These are phyloP conservation scores for Phytophthora podocarpi DNA, from an alignment of 352 stramenopile species.

Conservation along the genomic window DNA sequence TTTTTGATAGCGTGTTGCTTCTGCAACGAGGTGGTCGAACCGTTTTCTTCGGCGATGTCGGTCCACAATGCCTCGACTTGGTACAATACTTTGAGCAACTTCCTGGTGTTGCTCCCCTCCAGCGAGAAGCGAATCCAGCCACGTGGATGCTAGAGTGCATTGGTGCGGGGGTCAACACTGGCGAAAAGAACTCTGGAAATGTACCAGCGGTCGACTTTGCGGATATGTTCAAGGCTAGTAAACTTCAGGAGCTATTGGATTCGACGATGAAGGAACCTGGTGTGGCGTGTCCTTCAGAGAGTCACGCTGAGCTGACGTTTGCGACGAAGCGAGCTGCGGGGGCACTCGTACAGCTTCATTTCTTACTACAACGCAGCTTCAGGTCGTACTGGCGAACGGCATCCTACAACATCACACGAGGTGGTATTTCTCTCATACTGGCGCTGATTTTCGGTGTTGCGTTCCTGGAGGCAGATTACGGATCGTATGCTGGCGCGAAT, in stretches of 20 bases:
- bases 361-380: conserved; percentile 44
- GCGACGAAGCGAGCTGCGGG: conserved; percentile 36
- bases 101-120: conserved; percentile 36
- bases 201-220: conserved; percentile 37
- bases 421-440: conserved; percentile 67
- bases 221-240: conserved; percentile 41
- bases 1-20: conserved; percentile 88
- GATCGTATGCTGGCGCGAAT: conserved; percentile 51
- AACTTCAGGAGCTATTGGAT: conserved; percentile 29
- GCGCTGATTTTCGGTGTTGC: conserved; percentile 83
- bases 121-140: conserved; percentile 52
- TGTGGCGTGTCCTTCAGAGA: conserved; percentile 33
- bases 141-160: conserved; percentile 88
- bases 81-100: conserved; percentile 62
- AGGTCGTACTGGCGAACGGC: conserved; percentile 58
- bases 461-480: conserved; percentile 60
- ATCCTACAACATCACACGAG: conserved; percentile 80
- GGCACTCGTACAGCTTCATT: conserved; percentile 34
- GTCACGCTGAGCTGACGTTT: conserved; percentile 34
- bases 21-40: conserved; percentile 60
- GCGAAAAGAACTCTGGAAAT: conserved; percentile 9
- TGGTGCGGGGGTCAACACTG: conserved; percentile 42
- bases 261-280: conserved; percentile 31
- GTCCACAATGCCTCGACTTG: conserved; percentile 31
- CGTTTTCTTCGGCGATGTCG: conserved; percentile 64